phyloP scores from a whole-genome alignment of 202 grass and related monocot species.

The Setaria italica region DNA sequence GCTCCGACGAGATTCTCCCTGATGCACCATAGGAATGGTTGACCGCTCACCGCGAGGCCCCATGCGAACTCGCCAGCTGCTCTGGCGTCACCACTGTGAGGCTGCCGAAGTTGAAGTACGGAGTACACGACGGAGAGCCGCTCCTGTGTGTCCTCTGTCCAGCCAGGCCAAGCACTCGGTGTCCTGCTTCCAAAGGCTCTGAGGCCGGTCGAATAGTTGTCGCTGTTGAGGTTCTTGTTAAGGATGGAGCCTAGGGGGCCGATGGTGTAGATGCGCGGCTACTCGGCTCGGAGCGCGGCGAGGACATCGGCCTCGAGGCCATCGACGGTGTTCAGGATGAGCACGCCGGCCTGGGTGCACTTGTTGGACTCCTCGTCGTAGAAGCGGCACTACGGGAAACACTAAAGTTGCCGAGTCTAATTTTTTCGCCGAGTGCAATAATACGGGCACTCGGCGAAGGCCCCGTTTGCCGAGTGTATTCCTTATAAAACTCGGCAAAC shows the following conservation, averaged over 20 bases:
- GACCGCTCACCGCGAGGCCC: slow-evolving; percentile 34
- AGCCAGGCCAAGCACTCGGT: slow-evolving; percentile 43
- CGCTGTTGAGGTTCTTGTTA: too few relatives aligned
- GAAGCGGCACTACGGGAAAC: too few relatives aligned
- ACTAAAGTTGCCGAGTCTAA: too few relatives aligned
- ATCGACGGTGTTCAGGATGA: neutral
- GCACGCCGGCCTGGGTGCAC: neutral
- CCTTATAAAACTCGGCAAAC: too few relatives aligned
- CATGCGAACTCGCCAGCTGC: slow-evolving; percentile 65
- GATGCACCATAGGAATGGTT: neutral
- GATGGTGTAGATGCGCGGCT: neutral
- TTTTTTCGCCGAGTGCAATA: too few relatives aligned
- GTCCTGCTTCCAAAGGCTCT: slow-evolving; percentile 25
- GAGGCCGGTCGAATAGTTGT: neutral
- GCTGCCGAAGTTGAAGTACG: slow-evolving; percentile 76
- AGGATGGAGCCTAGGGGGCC: neutral
- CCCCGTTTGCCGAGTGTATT: too few relatives aligned
- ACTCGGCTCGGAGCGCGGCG: neutral
- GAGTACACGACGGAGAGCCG: slow-evolving; percentile 50
- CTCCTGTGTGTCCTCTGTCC: neutral
- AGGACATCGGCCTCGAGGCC: neutral
- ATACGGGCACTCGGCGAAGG: too few relatives aligned
- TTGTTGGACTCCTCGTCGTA: neutral
- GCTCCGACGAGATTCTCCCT: neutral
- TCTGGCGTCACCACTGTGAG: slow-evolving; percentile 45